Base-by-base conservation (phyloP, 805 yeast species). In the Cyberlindnera japonica region DNA sequence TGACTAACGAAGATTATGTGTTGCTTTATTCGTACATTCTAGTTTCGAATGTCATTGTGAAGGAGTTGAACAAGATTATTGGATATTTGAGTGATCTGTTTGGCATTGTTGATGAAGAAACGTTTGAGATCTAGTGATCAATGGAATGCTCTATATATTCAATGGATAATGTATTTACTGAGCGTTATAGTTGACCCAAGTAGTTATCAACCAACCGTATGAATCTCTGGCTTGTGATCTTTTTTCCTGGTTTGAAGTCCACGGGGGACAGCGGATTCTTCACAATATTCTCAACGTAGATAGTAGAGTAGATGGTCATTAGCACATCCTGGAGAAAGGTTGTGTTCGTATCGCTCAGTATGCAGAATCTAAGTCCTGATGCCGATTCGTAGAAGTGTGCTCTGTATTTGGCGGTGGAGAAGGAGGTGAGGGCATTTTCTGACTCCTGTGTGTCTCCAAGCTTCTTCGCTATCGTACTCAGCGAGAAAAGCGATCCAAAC, bases 401-500 rank as follows among this genome's bases (percentile, higher is more conserved):
- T 47, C 90, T 72, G 61, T 83, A 90, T 46, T 76, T 74, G 2
- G 86, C 79, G 1, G 96, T 86, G n/a, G 83, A 63, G 51, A 77
- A 79, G 2, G 81, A 72, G 26, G 66, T 67, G 36, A 81, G 66
- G 7, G 58, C 53, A 37, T 63, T 59, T 12, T 60, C 52, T 6
- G 53, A 57, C 16, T 63, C 64, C 31, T 47, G 58, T 50, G 55
- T 57, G 57, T 46, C 65, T 48, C 60, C 61, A 11, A 79, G 55
- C 45, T 74, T 81, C n/a, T 77, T 69, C 0, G 91, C 74, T 27
- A 93, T 75, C 47, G 82, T 86, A 38, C 89, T 73, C 45, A 91
- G 63, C 11, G 96, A 88, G 58, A 79, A 84, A 9, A 87, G 67
- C 28, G 86, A 78, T 11, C 99, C 99, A 58, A 87, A 93, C 12